Evolutionary conservation across 306 rosid genomes (phyloP).

Genomic region (Luffa acutangula): DNA sequence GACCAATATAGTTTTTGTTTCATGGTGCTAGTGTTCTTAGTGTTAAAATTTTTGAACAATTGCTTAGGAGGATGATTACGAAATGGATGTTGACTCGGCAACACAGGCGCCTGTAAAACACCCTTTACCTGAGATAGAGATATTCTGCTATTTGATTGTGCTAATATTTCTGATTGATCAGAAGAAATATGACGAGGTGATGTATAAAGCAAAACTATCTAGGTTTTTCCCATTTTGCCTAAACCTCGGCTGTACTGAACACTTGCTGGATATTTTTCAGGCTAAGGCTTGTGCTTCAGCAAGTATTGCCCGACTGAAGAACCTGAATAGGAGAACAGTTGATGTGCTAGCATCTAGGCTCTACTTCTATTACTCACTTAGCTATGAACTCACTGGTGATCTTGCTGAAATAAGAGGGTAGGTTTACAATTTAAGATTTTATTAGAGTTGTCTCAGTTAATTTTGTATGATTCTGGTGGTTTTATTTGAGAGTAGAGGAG

Average conservation of each 20-base stretch:
- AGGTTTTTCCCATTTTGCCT: neutral
- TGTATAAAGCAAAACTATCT: neutral
- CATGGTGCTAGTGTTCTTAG: conserved; percentile 8
- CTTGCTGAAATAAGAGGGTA: conserved; percentile 95
- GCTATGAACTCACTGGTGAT: conserved; percentile 81
- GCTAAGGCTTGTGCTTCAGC: conserved; percentile 88
- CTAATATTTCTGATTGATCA: conserved; percentile 86
- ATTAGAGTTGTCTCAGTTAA: neutral
- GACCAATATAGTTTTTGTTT: neutral
- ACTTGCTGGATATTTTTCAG: conserved; percentile 21
- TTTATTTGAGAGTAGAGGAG: neutral
- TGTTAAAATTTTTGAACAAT: conserved; percentile 1
- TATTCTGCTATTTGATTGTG: conserved; percentile 70
- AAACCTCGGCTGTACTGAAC: neutral
- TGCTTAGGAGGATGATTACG: conserved; percentile 65
- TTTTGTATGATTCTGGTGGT: neutral
- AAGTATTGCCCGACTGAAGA: conserved; percentile 75
- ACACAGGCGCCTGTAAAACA: conserved; percentile 57
- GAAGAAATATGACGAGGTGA: conserved; percentile 76
- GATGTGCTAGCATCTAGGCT: conserved; percentile 88
- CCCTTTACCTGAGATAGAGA: conserved; percentile 77
- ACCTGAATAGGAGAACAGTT: conserved; percentile 77
- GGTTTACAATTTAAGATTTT: conserved; percentile 17
- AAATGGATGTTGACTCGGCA: conserved; percentile 89
- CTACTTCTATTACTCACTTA: conserved; percentile 72